These are phyloP conservation scores for Eucalyptus regnans DNA, from an alignment of 345 rosid species.

Conservation along the genomic window DNA sequence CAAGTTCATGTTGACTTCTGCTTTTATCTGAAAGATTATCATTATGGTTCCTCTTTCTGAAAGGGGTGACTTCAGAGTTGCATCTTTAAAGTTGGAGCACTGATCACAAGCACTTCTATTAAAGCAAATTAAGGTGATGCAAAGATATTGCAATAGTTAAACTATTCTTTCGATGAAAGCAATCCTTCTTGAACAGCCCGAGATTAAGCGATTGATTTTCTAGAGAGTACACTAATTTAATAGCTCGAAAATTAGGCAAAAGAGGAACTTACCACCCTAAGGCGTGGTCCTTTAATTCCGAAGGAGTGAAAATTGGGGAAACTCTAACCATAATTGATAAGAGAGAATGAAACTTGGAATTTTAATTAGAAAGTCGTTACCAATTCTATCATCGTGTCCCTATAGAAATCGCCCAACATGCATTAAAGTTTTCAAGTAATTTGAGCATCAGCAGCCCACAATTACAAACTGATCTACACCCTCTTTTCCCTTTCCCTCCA, in stretches of 20 bases:
- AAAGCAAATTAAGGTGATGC: neutral
- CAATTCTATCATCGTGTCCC: neutral
- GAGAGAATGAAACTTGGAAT: neutral
- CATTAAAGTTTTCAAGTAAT: neutral
- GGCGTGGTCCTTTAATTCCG: neutral
- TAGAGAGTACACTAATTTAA: neutral
- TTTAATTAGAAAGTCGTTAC: neutral
- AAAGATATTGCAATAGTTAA: neutral
- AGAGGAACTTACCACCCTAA: neutral
- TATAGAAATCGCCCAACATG: neutral
- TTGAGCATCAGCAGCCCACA: neutral
- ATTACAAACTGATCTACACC: neutral
- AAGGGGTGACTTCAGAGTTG: neutral
- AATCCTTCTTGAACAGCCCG: neutral
- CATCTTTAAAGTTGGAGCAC: neutral
- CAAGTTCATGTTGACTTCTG: neutral
- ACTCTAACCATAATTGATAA: neutral
- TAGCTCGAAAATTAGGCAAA: neutral
- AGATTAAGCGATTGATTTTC: neutral
- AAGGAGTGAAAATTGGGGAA: neutral
- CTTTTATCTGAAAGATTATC: neutral
- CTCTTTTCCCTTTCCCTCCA: neutral
- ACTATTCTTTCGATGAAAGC: neutral
- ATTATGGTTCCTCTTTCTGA: neutral
- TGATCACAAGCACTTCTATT: neutral